Evolutionary conservation across 1,284 basidiomycete species (phyloP).

Genomic region (Ceratobasidium sp.): DNA sequence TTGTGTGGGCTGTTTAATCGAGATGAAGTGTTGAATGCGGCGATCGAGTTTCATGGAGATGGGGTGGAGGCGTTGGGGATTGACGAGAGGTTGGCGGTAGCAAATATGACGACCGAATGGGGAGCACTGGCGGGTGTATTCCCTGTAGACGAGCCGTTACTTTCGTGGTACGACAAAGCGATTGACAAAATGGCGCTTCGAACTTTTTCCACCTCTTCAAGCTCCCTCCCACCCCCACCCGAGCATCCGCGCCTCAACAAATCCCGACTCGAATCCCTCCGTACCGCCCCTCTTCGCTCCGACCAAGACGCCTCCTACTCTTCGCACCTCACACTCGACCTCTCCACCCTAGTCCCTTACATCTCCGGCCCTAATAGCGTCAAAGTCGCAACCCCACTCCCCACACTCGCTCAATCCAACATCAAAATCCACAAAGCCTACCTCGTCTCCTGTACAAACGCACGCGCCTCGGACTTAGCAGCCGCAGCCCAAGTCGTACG

Average conservation of each 20-base stretch:
- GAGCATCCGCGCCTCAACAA: constrained; percentile 91
- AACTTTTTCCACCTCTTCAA: constrained; percentile 71
- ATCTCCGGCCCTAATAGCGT: constrained; percentile 98
- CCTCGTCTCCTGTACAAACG: constrained; percentile 98
- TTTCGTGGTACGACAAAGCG: constrained; percentile 90
- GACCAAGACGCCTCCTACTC: constrained; percentile 88
- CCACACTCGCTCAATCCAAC: constrained; percentile 77
- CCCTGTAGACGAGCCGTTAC: constrained; percentile 87
- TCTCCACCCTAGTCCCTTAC: constrained; percentile 94
- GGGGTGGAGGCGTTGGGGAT: constrained; percentile 86
- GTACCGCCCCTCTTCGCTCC: constrained; percentile 70
- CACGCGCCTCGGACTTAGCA: constrained; percentile 93
- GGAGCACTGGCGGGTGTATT: constrained; percentile 97
- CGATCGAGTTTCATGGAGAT: constrained; percentile 97
- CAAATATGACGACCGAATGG: constrained; percentile 99
- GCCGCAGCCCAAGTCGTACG: constrained; percentile 91
- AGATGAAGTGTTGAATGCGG: constrained; percentile 98
- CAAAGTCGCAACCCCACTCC: constrained; percentile 93
- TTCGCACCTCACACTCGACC: constrained; percentile 91
- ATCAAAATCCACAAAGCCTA: constrained; percentile 98
- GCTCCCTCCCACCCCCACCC: constrained; percentile 77
- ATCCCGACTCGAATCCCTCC: constrained; percentile 76
- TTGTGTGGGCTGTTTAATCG: constrained; percentile 97
- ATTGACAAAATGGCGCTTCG: constrained; percentile 84
- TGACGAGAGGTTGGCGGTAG: constrained; percentile 95